Conservation (phyloP, 495 filamentous ascomycete genomes). For the Penicillium cinerascens region DNA sequence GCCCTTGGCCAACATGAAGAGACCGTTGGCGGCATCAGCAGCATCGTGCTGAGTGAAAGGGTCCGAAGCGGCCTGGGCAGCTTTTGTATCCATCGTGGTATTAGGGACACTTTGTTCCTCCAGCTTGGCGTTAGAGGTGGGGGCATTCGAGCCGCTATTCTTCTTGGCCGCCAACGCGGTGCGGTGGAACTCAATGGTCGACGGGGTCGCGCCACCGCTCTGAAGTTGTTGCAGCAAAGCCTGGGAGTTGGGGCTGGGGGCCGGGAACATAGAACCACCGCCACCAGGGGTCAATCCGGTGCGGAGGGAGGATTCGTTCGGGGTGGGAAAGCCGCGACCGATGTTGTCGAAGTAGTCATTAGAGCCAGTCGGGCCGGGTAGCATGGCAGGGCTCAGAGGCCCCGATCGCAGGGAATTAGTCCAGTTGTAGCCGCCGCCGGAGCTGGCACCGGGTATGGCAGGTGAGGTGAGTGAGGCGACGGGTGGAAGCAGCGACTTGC, state of each 20-base stretch:
- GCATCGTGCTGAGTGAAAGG: slow-evolving; percentile 81
- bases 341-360: slow-evolving; percentile 80
- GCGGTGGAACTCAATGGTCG: slow-evolving; percentile 89
- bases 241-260: slow-evolving; percentile 81
- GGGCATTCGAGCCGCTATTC: slow-evolving; percentile 46
- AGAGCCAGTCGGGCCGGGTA: slow-evolving; percentile 75
- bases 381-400: slow-evolving; percentile 95
- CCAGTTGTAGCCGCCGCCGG: slow-evolving; percentile 70
- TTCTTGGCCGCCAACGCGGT: slow-evolving; percentile 84
- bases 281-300: slow-evolving; percentile 93
- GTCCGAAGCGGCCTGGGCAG: slow-evolving; percentile 45
- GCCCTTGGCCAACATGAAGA: slow-evolving; percentile 82
- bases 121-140: slow-evolving; percentile 50
- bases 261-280: slow-evolving; percentile 96
- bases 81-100: slow-evolving; percentile 50
- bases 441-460: slow-evolving; percentile 68
- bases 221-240: slow-evolving; percentile 74
- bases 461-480: slow-evolving; percentile 92
- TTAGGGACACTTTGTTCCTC: slow-evolving; percentile 44
- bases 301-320: slow-evolving; percentile 92
- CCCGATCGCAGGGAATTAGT: slow-evolving; percentile 83
- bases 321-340: slow-evolving; percentile 85
- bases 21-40: slow-evolving; percentile 91
- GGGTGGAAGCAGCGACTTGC: slow-evolving; percentile 83
- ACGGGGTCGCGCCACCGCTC: slow-evolving; percentile 79